Conservation (phyloP, 306 rosid genomes). For the Casuarina equisetifolia region DNA sequence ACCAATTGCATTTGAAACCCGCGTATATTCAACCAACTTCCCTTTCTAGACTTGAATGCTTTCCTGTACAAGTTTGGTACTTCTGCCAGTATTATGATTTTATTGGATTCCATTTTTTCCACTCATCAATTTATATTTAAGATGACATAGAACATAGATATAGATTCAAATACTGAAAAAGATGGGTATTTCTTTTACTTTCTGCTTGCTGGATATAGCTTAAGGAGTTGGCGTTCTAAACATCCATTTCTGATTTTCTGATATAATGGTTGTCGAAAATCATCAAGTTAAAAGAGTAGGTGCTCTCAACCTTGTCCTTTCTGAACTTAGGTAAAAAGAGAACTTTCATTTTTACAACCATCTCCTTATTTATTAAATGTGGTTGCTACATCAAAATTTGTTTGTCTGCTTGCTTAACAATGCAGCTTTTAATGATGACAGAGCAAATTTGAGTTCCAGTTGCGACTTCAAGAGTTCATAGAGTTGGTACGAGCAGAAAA, state of each 20-base stretch:
- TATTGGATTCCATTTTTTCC: neutral
- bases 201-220: neutral
- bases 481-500: conserved; percentile 94
- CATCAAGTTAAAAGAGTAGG: neutral
- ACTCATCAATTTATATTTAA: neutral
- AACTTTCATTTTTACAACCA: neutral
- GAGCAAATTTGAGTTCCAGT: conserved; percentile 92
- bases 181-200: neutral
- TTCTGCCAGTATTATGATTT: neutral
- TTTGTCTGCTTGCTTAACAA: conserved; percentile 23
- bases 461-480: conserved; percentile 95
- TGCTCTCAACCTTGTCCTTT: neutral
- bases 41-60: neutral
- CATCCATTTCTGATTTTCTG: neutral
- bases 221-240: neutral
- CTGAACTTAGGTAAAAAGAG: neutral
- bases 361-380: neutral
- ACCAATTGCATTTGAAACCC: neutral
- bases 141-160: neutral
- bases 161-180: neutral
- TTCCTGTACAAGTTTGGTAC: neutral
- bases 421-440: conserved; percentile 47
- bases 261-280: neutral
- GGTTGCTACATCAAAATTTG: neutral
- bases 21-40: neutral